A percentile compares a stretch with the other conserved stretches of the same genome.
Conservation (phyloP, 1,284 basidiomycete species). For the Abortiporus biennis region DNA sequence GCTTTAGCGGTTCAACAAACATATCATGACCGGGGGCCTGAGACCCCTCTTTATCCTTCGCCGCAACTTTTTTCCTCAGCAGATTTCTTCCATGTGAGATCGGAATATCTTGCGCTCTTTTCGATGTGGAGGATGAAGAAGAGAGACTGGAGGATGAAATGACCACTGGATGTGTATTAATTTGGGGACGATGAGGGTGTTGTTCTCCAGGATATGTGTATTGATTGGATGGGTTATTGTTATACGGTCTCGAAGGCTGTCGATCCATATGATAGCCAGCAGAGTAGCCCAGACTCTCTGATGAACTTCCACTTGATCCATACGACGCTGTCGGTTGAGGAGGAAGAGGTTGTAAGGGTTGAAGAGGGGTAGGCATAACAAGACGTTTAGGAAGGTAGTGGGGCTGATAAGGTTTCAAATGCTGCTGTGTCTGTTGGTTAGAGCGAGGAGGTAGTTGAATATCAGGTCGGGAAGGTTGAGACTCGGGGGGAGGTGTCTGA, state of each 20-base stretch:
- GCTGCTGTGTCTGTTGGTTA: no score
- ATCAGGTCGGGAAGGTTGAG: slow-evolving; percentile 15
- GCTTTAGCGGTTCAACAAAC: not conserved
- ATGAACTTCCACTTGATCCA: not conserved
- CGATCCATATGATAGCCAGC: no score
- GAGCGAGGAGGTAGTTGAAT: slow-evolving; percentile 22
- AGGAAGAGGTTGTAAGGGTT: slow-evolving; percentile 11
- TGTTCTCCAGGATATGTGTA: no score
- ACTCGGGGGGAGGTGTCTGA: not conserved
- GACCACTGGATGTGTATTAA: no score
- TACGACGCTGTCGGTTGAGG: not conserved
- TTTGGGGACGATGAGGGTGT: no score
- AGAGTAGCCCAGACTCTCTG: no score
- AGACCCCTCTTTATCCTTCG: slow-evolving; percentile 1
- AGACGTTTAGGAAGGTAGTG: slow-evolving; percentile 52
- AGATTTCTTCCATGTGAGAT: slow-evolving; percentile 10
- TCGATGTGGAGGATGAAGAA: no score
- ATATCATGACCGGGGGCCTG: slow-evolving; percentile 1
- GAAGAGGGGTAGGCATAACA: slow-evolving; percentile 60
- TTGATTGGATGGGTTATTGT: no score
- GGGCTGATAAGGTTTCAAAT: slow-evolving; percentile 21
- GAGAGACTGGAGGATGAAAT: no score
- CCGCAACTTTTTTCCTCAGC: slow-evolving; percentile 10
- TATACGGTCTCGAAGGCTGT: no score
- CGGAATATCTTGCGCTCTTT: slow-evolving; percentile 13